These are phyloP conservation scores for Claviceps citrina DNA, from an alignment of 2,329 filamentous ascomycete species.

Conservation along the genomic window DNA sequence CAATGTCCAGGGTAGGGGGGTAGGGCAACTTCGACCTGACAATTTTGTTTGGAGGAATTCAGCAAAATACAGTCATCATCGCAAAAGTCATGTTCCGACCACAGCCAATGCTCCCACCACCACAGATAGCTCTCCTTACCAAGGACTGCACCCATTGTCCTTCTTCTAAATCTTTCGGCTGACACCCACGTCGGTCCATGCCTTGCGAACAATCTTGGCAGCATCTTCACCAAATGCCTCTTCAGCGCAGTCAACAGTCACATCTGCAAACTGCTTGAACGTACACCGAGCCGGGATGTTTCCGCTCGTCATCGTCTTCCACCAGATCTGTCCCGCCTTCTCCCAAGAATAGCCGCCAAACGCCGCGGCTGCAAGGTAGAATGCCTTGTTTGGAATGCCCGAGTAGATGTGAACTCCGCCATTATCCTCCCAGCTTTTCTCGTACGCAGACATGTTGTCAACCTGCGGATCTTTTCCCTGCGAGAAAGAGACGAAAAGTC, in stretches of 20 bases:
- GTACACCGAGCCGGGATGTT: slow-evolving; percentile 25
- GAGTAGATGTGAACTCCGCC: slow-evolving; percentile 41
- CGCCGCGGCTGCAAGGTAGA: slow-evolving; percentile 31
- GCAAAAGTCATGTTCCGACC: background rate
- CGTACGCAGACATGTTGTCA: slow-evolving; percentile 29
- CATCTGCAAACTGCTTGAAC: slow-evolving; percentile 34
- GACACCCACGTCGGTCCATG: slow-evolving; percentile 35
- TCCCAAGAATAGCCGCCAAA: slow-evolving; percentile 40
- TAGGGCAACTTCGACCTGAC: too few relatives aligned
- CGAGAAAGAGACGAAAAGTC: background rate
- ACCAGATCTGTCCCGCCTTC: slow-evolving; percentile 38
- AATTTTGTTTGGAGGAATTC: too few relatives aligned
- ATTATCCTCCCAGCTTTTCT: slow-evolving; percentile 27
- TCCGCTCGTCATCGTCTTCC: slow-evolving; percentile 31
- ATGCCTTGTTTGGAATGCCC: slow-evolving; percentile 42
- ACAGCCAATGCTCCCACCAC: background rate
- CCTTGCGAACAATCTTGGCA: slow-evolving; percentile 28
- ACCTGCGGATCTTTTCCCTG: slow-evolving; percentile 39
- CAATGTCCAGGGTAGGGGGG: too few relatives aligned
- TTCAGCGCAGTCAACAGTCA: slow-evolving; percentile 30
- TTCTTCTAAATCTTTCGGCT: slow-evolving; percentile 10
- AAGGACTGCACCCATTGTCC: slow-evolving; percentile 4
- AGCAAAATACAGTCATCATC: background rate
- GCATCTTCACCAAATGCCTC: slow-evolving; percentile 26
- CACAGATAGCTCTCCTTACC: slow-evolving; percentile 1